A percentile compares a stretch with the other conserved stretches of the same genome.
Conservation (phyloP, 2,329 filamentous ascomycete genomes). For the Talaromyces sp. region DNA sequence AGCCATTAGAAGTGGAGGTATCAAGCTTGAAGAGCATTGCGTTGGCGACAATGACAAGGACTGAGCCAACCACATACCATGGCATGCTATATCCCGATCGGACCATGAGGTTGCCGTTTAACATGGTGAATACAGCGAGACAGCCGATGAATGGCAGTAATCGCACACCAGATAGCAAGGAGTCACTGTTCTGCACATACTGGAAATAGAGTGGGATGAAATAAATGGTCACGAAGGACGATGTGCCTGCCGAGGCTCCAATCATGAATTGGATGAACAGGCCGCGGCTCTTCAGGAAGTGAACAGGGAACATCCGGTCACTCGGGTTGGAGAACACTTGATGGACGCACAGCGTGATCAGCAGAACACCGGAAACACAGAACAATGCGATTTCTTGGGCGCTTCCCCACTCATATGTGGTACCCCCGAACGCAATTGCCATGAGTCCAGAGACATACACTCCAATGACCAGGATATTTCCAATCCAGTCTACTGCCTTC, state of each 20-base stretch:
- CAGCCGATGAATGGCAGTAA: not conserved
- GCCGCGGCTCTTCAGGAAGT: not conserved
- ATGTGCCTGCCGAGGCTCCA: slow-evolving; percentile 20
- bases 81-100: not conserved
- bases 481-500: slow-evolving; percentile 34
- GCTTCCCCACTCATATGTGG: slow-evolving; percentile 43
- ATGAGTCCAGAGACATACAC: slow-evolving; percentile 10
- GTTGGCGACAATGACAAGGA: not conserved
- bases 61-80: not conserved
- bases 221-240: slow-evolving; percentile 30
- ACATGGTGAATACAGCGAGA: not conserved
- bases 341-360: slow-evolving; percentile 19
- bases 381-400: slow-evolving; percentile 46
- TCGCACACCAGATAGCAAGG: slow-evolving; percentile 3
- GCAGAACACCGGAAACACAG: slow-evolving; percentile 42
- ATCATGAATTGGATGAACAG: not conserved
- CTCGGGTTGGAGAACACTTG: not conserved
- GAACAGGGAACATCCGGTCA: not conserved
- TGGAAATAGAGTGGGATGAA: slow-evolving; percentile 12
- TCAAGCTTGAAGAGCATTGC: not conserved
- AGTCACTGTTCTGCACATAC: too few relatives aligned
- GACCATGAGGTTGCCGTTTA: not conserved
- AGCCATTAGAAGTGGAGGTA: not conserved
- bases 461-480: slow-evolving; percentile 31
- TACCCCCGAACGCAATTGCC: slow-evolving; percentile 37